A percentile compares a stretch with the other conserved stretches of the same genome.
These are phyloP conservation scores for Camellia oleifera DNA, from an alignment of 179 eudicot species.

Conservation along the genomic window DNA sequence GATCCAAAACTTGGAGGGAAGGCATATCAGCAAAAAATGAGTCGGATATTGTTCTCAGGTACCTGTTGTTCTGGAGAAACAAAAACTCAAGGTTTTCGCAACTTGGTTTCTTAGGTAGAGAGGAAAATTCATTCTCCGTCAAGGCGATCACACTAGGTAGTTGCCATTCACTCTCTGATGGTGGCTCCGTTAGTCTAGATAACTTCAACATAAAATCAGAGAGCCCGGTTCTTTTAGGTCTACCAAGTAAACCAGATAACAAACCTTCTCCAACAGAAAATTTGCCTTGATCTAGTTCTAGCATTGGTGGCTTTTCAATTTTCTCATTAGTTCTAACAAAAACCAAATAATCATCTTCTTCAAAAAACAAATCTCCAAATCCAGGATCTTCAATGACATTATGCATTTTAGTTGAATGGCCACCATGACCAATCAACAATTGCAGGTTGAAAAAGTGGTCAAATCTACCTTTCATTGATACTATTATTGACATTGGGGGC, in stretches of 20 bases:
- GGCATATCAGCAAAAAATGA: constrained; percentile 32
- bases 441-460: too few relatives aligned
- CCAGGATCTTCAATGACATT: too few relatives aligned
- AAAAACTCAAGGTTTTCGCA: constrained; percentile 21
- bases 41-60: constrained; percentile 27
- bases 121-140: constrained; percentile 23
- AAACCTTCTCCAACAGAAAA: too few relatives aligned
- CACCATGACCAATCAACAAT: too few relatives aligned
- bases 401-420: too few relatives aligned
- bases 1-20: constrained; percentile 28
- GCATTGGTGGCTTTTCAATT: too few relatives aligned
- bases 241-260: background rate
- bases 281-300: too few relatives aligned
- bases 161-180: constrained; percentile 24
- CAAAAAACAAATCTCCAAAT: too few relatives aligned
- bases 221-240: constrained; percentile 4
- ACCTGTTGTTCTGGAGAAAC: constrained; percentile 31
- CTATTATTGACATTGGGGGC: too few relatives aligned
- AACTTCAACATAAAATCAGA: background rate
- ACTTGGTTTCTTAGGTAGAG: constrained; percentile 19
- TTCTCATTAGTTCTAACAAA: too few relatives aligned
- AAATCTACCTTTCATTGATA: too few relatives aligned
- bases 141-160: constrained; percentile 23
- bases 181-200: constrained; percentile 24
- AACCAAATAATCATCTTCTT: too few relatives aligned